phyloP scores from a whole-genome alignment of 257 asterid genomes.

The Datura wrightii region DNA sequence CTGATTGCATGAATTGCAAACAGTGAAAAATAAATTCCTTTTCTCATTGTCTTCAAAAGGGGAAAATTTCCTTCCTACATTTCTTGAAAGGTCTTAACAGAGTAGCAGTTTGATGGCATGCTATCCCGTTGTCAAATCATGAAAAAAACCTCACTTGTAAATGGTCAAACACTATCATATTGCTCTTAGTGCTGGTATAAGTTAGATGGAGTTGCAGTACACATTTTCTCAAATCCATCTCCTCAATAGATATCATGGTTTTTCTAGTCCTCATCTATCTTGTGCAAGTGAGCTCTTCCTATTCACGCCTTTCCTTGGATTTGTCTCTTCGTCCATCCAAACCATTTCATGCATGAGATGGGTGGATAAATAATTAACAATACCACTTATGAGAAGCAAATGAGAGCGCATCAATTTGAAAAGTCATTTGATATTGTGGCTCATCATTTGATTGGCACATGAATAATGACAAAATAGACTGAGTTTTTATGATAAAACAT shows the following conservation, averaged over 20 bases:
- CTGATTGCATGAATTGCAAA: background rate
- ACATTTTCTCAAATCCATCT: constrained; percentile 5
- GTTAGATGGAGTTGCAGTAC: constrained; percentile 15
- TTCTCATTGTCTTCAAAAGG: background rate
- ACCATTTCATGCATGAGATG: constrained; percentile 21
- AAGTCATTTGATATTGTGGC: background rate
- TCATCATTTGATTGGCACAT: background rate
- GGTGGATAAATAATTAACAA: background rate
- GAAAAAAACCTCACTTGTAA: constrained; percentile 9
- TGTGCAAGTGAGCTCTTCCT: constrained; percentile 14
- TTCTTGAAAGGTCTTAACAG: background rate
- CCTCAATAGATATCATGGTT: background rate
- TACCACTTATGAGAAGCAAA: background rate
- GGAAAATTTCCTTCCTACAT: background rate
- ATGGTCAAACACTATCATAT: background rate
- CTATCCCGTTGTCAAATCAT: background rate
- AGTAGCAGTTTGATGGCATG: background rate
- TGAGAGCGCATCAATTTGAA: background rate
- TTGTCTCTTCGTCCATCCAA: background rate
- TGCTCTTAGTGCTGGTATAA: background rate
- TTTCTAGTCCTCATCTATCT: background rate
- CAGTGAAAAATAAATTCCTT: background rate
- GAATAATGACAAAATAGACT: background rate
- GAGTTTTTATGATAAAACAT: background rate
- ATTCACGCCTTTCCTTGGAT: background rate